A percentile compares a stretch with the other conserved stretches of the same genome.
Conservation (phyloP, 345 rosid genomes). For the Isatis tinctoria region DNA sequence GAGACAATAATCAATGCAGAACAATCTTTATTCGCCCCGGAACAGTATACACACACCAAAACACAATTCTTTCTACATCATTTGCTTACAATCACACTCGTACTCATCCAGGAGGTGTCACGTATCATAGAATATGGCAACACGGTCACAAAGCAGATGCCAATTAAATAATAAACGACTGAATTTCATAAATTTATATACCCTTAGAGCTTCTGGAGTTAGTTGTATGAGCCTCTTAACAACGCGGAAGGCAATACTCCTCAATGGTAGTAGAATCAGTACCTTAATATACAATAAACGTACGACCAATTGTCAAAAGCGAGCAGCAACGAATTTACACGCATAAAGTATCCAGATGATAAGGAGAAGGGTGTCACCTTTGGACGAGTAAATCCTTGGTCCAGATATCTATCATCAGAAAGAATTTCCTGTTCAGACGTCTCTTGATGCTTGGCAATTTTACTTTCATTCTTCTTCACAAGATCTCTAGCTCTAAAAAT, state of each 20-base stretch:
- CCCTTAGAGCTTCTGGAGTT: slow-evolving; percentile 72
- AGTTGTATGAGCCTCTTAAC: slow-evolving; percentile 74
- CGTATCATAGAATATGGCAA: not conserved
- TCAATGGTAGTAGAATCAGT: slow-evolving; percentile 72
- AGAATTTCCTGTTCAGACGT: slow-evolving; percentile 44
- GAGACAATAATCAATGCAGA: slow-evolving; percentile 7
- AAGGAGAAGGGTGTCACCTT: slow-evolving; percentile 51
- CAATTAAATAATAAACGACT: not conserved
- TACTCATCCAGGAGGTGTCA: not conserved
- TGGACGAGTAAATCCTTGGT: slow-evolving; percentile 96
- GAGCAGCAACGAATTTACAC: not conserved
- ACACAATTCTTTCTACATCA: not conserved
- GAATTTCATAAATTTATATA: slow-evolving; percentile 21
- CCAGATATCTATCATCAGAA: slow-evolving; percentile 57
- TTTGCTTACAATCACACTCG: not conserved
- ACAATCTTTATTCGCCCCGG: not conserved
- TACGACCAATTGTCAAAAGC: slow-evolving; percentile 1
- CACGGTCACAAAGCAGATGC: not conserved
- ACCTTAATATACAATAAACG: slow-evolving; percentile 44
- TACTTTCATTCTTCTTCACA: slow-evolving; percentile 71
- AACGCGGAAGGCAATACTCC: slow-evolving; percentile 63
- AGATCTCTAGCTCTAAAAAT: slow-evolving; percentile 67
- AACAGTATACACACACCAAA: not conserved
- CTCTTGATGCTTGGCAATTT: slow-evolving; percentile 55
- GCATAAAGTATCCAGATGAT: not conserved